Evolutionary conservation across 306 rosid species (phyloP).

Genomic region (Vigna hirtella): DNA sequence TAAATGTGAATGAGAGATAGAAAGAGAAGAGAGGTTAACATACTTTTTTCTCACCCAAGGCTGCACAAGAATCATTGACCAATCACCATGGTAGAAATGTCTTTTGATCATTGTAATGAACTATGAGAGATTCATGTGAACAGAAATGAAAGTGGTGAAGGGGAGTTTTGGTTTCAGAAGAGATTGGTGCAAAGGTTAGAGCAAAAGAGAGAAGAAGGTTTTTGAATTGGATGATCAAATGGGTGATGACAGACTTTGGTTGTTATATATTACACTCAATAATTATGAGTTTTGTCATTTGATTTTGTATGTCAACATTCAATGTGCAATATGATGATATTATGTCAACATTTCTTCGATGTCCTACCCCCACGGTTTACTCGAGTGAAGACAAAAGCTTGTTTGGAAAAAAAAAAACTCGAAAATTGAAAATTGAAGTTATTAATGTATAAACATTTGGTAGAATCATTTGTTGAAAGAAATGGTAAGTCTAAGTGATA

Average conservation of each 20-base stretch:
- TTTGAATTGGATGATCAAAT: not conserved
- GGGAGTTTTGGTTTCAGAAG: conserved; percentile 1
- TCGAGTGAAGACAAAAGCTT: not conserved
- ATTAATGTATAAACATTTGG: too few species aligned
- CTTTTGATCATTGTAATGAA: conserved; percentile 23
- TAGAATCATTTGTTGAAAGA: too few species aligned
- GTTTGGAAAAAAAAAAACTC: not conserved
- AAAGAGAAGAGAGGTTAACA: conserved; percentile 3
- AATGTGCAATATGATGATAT: conserved; percentile 25
- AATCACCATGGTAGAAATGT: not conserved
- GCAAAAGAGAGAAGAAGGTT: not conserved
- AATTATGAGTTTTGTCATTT: conserved; percentile 5
- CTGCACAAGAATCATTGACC: conserved; percentile 29
- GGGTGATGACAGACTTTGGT: conserved; percentile 26
- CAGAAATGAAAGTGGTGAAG: conserved; percentile 7
- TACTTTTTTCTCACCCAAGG: conserved; percentile 29
- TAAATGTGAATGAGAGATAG: not conserved
- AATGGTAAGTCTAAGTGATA: too few species aligned
- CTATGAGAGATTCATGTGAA: conserved; percentile 22
- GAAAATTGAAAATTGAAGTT: not conserved
- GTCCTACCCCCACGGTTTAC: not conserved
- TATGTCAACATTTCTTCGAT: conserved; percentile 69
- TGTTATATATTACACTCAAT: conserved; percentile 32
- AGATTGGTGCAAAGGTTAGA: not conserved
- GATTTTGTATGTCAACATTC: conserved; percentile 57